Base-by-base conservation (phyloP, 768 basidiomycete genomes). In the Mycena pura region DNA sequence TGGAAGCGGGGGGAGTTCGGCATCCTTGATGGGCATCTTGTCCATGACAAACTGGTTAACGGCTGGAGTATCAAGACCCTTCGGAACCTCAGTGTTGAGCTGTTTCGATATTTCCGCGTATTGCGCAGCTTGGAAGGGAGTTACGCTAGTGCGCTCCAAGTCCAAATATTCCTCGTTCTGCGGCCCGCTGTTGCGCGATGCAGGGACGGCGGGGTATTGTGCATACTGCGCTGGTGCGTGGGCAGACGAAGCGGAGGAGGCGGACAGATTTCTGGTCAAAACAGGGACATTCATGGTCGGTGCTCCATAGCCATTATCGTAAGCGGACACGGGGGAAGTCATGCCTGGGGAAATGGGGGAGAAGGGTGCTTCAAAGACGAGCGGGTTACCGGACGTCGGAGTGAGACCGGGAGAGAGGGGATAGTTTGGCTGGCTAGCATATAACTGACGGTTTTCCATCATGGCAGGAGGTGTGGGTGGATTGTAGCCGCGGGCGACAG, bases 101-200 rank as follows among this genome's bases (percentile, higher is more conserved):
- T 77, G 82, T 66, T 82, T 78, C 6, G 87, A 84, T 55, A 91
- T 91, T 67, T 88, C 90, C 19, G 80, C 84, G 67, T 92, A 92
- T 70, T 92, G 91, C 0, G 80, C 82, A 38, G 88, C 90, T 69
- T 92, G 91, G 80, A 82, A 90, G 0, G 90, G 90, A 3, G 89
- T 86, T 3, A 91, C 84, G 66, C 89, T 90, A 17, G 86, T 86
- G 41, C 91, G 81, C 69, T 74, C 77, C 39, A 92, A 77, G 66
- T 92, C 87, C 34, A 86, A 79, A 56, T 92, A 91, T 60, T 86
- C 83, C 4, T 73, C 70, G 19, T 38, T 28, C 25, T 50, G 44
- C 29, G 75, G 68, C 19, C 24, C 44, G 68, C 45, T 73, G 63
- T 21, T 73, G 14, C 19, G 45, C 1, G 29, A 71, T 49, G 69